Conservation (phyloP, 257 asterid species). For the Solanum stenotomum region DNA sequence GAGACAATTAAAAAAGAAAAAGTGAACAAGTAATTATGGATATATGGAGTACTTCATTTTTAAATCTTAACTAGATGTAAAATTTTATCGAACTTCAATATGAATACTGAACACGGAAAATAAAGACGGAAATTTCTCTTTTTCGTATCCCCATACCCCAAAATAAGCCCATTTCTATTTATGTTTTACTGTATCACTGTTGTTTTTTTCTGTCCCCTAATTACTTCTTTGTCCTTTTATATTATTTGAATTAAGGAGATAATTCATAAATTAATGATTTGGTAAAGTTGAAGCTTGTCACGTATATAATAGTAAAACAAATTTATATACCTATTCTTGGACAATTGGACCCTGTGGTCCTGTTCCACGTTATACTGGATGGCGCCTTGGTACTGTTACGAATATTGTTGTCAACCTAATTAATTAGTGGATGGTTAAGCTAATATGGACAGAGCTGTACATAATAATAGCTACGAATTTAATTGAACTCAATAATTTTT, state of each 20-base stretch:
- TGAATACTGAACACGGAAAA: no score
- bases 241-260: not conserved
- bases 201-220: not conserved
- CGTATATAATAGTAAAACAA: not conserved
- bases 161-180: not conserved
- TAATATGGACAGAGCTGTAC: not conserved
- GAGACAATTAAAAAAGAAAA: fast-evolving
- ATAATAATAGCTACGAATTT: not conserved
- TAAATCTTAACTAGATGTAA: no score
- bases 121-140: no score
- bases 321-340: not conserved
- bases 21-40: no score
- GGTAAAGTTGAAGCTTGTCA: not conserved
- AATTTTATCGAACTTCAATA: no score
- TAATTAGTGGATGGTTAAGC: not conserved
- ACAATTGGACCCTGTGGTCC: not conserved
- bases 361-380: not conserved
- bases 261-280: not conserved
- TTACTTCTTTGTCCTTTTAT: not conserved
- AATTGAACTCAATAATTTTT: not conserved
- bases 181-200: not conserved
- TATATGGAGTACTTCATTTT: no score
- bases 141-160: not conserved
- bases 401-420: not conserved
- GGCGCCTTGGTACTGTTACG: not conserved